These are phyloP conservation scores for Spergularia azorica DNA, from an alignment of 179 eudicot species.

Conservation along the genomic window DNA sequence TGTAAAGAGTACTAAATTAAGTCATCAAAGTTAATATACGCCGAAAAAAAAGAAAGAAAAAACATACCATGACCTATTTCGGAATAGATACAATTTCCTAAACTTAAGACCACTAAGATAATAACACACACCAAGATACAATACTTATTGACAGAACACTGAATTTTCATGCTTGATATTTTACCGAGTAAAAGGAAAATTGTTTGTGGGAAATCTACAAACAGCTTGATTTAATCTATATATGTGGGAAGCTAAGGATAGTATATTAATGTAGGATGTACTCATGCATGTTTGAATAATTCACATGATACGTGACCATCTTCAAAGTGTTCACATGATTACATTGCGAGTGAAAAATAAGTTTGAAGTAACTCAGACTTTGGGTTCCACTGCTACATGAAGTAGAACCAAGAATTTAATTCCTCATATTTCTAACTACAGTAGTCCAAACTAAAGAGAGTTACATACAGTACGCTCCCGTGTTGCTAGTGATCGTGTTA, in stretches of 20 bases:
- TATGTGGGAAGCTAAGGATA: not conserved
- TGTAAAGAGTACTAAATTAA: not conserved
- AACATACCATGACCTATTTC: slow-evolving; percentile 23
- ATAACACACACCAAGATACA: slow-evolving; percentile 19
- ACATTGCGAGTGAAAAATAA: not conserved
- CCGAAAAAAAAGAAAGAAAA: not conserved
- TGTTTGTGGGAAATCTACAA: not conserved
- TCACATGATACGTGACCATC: slow-evolving; percentile 33
- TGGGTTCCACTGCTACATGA: slow-evolving; percentile 8
- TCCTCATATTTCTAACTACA: not conserved
- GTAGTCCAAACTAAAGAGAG: too few species aligned
- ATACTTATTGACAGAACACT: slow-evolving; percentile 7
- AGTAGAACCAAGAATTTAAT: not conserved
- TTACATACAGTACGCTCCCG: too few species aligned
- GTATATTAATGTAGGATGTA: slow-evolving; percentile 23
- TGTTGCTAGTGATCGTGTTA: too few species aligned
- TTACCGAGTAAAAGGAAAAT: not conserved
- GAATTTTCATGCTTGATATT: not conserved
- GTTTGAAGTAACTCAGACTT: slow-evolving; percentile 3
- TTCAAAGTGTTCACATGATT: slow-evolving; percentile 27
- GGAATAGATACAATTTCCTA: slow-evolving; percentile 10
- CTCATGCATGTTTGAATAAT: slow-evolving; percentile 16
- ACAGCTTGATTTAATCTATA: too few species aligned
- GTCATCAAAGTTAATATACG: not conserved
- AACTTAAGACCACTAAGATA: slow-evolving; percentile 12